Conservation (phyloP, 208 protist species). For the Endotrypanum monterogeii region DNA sequence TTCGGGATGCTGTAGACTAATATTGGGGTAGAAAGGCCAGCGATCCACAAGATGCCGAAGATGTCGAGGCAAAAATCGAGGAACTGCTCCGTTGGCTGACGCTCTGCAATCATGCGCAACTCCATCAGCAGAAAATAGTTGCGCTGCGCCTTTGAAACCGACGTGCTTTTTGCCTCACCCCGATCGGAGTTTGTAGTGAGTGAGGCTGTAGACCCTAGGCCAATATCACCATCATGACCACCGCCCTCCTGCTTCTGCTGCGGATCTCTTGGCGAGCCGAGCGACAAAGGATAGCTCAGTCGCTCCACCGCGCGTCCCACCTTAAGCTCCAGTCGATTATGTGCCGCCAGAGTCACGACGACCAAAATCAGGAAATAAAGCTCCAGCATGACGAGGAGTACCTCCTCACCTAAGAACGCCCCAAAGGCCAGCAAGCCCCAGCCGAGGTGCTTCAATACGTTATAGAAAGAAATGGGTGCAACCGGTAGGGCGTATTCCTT, state of each 20-base stretch:
- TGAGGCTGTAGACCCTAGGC: background rate
- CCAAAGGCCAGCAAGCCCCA: conserved; percentile 54
- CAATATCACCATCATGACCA: background rate
- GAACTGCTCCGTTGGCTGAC: conserved; percentile 67
- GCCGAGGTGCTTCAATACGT: conserved; percentile 48
- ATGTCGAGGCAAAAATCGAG: conserved; percentile 86
- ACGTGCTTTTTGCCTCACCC: conserved; percentile 10
- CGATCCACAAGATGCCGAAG: conserved; percentile 83
- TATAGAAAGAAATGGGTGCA: conserved; percentile 40
- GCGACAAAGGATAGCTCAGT: conserved; percentile 24
- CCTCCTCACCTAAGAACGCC: conserved; percentile 39
- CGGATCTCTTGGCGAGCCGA: background rate
- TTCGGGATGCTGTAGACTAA: conserved; percentile 54
- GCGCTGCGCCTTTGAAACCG: conserved; percentile 34
- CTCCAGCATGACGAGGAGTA: conserved; percentile 39
- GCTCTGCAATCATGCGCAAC: conserved; percentile 54
- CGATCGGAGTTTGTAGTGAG: conserved; percentile 6
- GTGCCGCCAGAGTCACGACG: conserved; percentile 55
- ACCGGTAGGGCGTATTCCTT: conserved; percentile 70
- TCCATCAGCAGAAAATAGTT: conserved; percentile 64
- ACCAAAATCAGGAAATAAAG: conserved; percentile 68
- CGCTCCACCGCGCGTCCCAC: conserved; percentile 33
- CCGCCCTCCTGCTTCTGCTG: background rate
- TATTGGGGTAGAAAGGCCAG: conserved; percentile 50
- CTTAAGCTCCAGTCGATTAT: conserved; percentile 49